phyloP scores from a whole-genome alignment of 495 filamentous ascomycete genomes.

The Aspergillus mulundensis region DNA sequence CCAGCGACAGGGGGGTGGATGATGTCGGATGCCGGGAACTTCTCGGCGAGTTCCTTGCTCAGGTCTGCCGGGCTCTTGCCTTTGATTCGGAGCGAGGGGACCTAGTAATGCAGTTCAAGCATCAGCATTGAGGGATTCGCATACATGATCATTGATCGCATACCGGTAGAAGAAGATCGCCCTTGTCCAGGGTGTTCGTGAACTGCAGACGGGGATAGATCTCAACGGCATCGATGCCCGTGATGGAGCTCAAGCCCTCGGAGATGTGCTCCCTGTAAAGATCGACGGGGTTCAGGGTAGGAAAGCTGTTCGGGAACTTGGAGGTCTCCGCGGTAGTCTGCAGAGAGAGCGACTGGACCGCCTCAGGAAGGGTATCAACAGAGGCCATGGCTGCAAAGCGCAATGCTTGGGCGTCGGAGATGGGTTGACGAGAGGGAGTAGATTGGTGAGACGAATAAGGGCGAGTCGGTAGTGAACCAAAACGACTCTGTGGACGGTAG shows the following conservation, averaged over 20 bases:
- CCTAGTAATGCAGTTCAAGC: slow-evolving; percentile 20
- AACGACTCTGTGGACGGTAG: slow-evolving; percentile 13
- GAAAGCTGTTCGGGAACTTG: slow-evolving; percentile 47
- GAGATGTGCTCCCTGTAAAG: slow-evolving; percentile 83
- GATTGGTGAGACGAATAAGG: slow-evolving; percentile 12
- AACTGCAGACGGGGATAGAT: slow-evolving; percentile 77
- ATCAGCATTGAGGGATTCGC: neutral
- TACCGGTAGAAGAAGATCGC: slow-evolving; percentile 76
- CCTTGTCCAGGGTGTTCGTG: slow-evolving; percentile 84
- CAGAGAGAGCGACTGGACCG: slow-evolving; percentile 38
- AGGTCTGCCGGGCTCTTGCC: slow-evolving; percentile 73
- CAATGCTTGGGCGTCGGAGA: slow-evolving; percentile 1
- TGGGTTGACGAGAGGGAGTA: slow-evolving; percentile 15
- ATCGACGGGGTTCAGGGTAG: slow-evolving; percentile 78
- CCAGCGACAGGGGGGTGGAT: slow-evolving; percentile 58
- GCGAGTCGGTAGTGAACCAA: slow-evolving; percentile 12
- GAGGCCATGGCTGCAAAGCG: slow-evolving; percentile 31
- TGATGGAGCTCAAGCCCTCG: slow-evolving; percentile 64
- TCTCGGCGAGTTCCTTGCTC: slow-evolving; percentile 64
- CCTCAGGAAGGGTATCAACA: slow-evolving; percentile 28
- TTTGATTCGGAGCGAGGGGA: slow-evolving; percentile 76
- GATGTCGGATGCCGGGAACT: slow-evolving; percentile 76
- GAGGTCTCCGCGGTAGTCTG: slow-evolving; percentile 37
- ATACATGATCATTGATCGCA: slow-evolving; percentile 9
- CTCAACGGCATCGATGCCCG: slow-evolving; percentile 66